A percentile compares a stretch with the other conserved stretches of the same genome.
Conservation (phyloP, 192 early-diverging fungal genomes). For the Coemansia sp. region DNA sequence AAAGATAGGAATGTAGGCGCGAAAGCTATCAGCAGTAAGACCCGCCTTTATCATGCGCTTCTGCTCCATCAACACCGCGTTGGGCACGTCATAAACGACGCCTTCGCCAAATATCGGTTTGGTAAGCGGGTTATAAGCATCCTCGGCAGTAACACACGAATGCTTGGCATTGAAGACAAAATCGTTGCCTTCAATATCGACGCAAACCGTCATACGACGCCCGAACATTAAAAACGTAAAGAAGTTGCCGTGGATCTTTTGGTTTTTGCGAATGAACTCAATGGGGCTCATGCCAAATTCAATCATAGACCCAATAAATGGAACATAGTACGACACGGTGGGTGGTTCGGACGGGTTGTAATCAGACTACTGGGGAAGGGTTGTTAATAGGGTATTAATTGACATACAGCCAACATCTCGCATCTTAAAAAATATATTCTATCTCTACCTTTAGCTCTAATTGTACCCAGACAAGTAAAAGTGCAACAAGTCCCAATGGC, state of each 20-base stretch:
- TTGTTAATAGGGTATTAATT: background rate
- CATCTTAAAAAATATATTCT: background rate
- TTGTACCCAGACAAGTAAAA: conserved; percentile 42
- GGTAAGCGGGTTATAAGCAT: conserved; percentile 90
- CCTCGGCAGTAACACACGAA: conserved; percentile 83
- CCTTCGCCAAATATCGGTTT: conserved; percentile 92
- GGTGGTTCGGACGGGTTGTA: conserved; percentile 63
- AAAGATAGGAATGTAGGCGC: conserved; percentile 84
- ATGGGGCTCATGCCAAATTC: conserved; percentile 87
- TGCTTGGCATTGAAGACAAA: conserved; percentile 94
- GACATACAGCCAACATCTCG: background rate
- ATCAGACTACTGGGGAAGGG: background rate
- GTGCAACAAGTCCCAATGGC: conserved; percentile 15
- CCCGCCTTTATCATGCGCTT: conserved; percentile 98
- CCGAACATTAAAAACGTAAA: conserved; percentile 95
- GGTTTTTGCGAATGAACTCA: conserved; percentile 80
- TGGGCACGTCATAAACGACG: conserved; percentile 95
- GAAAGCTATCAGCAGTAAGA: conserved; percentile 82
- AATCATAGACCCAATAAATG: conserved; percentile 85
- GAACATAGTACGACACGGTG: conserved; percentile 72
- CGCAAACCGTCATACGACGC: conserved; percentile 80
- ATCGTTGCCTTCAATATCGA: conserved; percentile 92
- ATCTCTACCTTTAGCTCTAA: conserved; percentile 34
- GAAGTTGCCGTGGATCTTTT: conserved; percentile 81
- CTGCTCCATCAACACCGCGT: conserved; percentile 95